Evolutionary conservation across 805 yeast species (phyloP).

Genomic region (Candida nonsorbophila): DNA sequence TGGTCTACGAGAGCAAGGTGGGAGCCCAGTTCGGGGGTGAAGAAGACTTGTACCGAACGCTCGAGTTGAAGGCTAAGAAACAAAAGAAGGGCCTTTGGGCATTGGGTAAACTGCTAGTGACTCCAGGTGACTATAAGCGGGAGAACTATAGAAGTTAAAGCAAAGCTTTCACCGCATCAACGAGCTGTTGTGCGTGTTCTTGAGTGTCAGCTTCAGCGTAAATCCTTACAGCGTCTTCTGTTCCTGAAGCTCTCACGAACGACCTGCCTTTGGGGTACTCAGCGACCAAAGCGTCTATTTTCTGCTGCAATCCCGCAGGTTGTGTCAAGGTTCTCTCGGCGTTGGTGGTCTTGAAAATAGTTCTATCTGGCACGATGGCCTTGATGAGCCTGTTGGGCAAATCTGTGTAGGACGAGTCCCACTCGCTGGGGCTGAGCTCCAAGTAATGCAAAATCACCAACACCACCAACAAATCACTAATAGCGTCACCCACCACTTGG

Average conservation of each 20-base stretch:
- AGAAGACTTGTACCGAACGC: constrained; percentile 51
- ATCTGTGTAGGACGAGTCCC: constrained; percentile 78
- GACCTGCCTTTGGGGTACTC: constrained; percentile 64
- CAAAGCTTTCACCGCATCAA: constrained; percentile 17
- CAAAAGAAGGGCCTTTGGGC: constrained; percentile 67
- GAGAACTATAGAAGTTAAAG: constrained; percentile 19
- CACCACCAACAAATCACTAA: constrained; percentile 83
- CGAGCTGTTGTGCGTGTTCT: constrained; percentile 24
- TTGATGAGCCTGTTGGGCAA: constrained; percentile 83
- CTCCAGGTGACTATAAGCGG: constrained; percentile 79
- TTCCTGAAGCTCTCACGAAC: constrained; percentile 95
- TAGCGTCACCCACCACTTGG: constrained; percentile 98
- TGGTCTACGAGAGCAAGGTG: constrained; percentile 77
- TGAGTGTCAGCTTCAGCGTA: constrained; percentile 77
- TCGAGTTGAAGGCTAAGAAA: constrained; percentile 57
- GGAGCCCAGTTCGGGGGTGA: constrained; percentile 85
- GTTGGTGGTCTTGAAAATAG: constrained; percentile 74
- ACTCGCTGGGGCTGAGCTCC: constrained; percentile 54
- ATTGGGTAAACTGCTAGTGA: constrained; percentile 42
- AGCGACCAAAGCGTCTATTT: constrained; percentile 62
- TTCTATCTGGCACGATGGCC: constrained; percentile 78
- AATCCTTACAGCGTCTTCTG: constrained; percentile 95
- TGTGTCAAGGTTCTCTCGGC: constrained; percentile 79
- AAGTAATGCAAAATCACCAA: constrained; percentile 57
- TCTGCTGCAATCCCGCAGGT: constrained; percentile 72